Evolutionary conservation across 202 grass and related monocot species (phyloP).

Genomic region (Carex arenaria): DNA sequence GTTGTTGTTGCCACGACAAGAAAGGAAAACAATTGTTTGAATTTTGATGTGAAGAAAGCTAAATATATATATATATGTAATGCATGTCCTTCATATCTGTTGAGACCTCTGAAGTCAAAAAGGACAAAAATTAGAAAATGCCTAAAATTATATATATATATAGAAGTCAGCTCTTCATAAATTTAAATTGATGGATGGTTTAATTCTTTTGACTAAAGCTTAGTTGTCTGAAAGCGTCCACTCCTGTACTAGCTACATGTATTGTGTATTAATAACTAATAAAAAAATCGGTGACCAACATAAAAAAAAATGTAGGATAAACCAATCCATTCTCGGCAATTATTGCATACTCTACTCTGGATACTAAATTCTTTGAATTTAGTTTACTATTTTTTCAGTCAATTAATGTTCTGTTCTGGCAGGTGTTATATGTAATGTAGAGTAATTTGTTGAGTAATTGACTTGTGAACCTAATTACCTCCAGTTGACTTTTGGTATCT

Average conservation of each 20-base stretch:
- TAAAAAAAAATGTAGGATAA: not conserved
- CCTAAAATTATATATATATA: not conserved
- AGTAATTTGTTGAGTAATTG: not conserved
- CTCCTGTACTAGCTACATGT: not conserved
- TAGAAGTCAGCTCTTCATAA: not conserved
- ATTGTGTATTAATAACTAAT: not conserved
- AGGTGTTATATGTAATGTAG: not conserved
- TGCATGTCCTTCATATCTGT: not conserved
- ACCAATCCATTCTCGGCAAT: not conserved
- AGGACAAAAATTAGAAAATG: not conserved
- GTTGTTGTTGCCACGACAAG: not conserved
- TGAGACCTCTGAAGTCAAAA: not conserved
- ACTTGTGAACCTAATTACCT: not conserved
- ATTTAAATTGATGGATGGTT: not conserved
- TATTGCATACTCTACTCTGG: not conserved
- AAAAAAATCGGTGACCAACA: not conserved
- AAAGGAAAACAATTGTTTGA: not conserved
- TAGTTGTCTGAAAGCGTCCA: not conserved
- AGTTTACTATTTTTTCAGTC: not conserved
- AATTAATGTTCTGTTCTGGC: not conserved
- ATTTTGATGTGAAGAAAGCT: not conserved
- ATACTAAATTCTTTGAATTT: not conserved
- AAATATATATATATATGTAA: not conserved
- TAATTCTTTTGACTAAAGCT: slow-evolving; percentile 9
- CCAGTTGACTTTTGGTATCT: not conserved